Conservation (phyloP, 176 grass and related monocot genomes). For the Zizania latifolia region DNA sequence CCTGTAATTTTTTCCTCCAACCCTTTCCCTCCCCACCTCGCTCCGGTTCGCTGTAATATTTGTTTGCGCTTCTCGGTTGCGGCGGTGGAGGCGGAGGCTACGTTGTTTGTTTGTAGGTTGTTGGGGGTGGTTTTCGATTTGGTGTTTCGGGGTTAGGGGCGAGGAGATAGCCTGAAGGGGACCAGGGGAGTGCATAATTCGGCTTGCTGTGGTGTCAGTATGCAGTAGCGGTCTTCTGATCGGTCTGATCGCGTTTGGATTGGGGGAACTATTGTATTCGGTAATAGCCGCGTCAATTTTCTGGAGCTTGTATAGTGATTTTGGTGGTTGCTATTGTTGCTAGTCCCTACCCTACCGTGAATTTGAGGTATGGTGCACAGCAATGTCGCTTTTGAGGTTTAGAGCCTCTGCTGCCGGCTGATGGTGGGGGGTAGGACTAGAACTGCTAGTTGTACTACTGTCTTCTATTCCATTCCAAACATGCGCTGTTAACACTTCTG, state of each 20-base stretch:
- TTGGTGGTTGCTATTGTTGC: too few relatives aligned
- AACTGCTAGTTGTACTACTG: background rate
- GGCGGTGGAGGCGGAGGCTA: background rate
- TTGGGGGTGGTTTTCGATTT: background rate
- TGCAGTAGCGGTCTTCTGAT: background rate
- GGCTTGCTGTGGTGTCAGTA: background rate
- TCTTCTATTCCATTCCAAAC: background rate
- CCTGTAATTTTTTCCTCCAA: slow-evolving; percentile 35
- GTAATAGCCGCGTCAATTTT: background rate
- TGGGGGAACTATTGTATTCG: background rate
- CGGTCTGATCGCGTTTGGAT: background rate
- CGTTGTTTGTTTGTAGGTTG: too few relatives aligned
- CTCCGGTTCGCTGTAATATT: background rate
- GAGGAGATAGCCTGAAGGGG: background rate
- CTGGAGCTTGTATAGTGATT: background rate
- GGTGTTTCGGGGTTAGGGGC: background rate
- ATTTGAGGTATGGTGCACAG: background rate
- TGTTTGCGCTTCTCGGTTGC: background rate
- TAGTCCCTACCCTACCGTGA: background rate
- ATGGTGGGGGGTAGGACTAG: background rate
- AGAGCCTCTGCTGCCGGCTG: background rate
- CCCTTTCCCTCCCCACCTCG: background rate
- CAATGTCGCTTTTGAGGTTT: background rate
- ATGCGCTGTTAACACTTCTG: background rate
- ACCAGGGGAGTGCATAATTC: background rate